phyloP scores from a whole-genome alignment of 129 eudicot genomes.

The Chrysanthemum lavandulifolium region DNA sequence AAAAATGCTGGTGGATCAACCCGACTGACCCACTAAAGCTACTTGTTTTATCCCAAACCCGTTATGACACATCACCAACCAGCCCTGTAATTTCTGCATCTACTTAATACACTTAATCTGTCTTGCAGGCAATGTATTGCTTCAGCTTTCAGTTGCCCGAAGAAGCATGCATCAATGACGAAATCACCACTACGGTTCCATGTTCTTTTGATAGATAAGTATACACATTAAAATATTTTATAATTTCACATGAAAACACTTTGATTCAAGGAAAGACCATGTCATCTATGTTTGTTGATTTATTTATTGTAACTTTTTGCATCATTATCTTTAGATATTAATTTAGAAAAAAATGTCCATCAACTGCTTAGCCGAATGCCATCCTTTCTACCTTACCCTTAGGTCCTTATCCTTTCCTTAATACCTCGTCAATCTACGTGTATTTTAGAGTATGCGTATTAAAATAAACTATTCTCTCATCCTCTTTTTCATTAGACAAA shows the following conservation, averaged over 20 bases:
- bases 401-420: slow-evolving; percentile 17
- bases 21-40: neutral
- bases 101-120: neutral
- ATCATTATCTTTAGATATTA: neutral
- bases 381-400: slow-evolving; percentile 15
- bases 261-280: slow-evolving; percentile 3
- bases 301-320: slow-evolving; percentile 22
- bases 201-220: slow-evolving; percentile 12
- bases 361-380: slow-evolving; percentile 13
- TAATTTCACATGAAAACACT: neutral
- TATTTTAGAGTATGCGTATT: slow-evolving; percentile 7
- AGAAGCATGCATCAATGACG: slow-evolving; percentile 65
- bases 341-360: neutral
- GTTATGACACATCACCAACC: neutral
- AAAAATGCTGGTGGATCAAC: neutral
- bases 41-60: neutral
- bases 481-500: neutral
- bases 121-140: slow-evolving; percentile 91
- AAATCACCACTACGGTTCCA: slow-evolving; percentile 1
- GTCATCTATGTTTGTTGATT: slow-evolving; percentile 13
- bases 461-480: slow-evolving; percentile 5
- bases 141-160: slow-evolving; percentile 88
- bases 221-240: neutral
- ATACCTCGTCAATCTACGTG: neutral
- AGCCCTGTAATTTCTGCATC: neutral